These are phyloP conservation scores for Globisporangium irregulare DNA, from an alignment of 352 stramenopile species.

Conservation along the genomic window DNA sequence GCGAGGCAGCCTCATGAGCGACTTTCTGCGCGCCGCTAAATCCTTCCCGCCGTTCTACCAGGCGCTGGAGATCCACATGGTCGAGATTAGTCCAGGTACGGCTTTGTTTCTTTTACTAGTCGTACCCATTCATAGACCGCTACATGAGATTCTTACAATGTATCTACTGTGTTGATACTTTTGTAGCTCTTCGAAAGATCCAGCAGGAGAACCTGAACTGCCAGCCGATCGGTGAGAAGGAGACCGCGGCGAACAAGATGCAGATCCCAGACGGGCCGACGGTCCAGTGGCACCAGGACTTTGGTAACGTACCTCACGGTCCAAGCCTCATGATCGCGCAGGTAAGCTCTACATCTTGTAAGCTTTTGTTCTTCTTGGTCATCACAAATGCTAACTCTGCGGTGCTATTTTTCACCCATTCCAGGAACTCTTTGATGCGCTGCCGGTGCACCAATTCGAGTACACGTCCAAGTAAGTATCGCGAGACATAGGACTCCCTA, in stretches of 20 bases:
- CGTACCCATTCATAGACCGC: no score
- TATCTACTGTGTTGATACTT: no score
- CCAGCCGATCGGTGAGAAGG: constrained; percentile 31
- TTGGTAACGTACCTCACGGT: constrained; percentile 67
- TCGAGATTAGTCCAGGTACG: constrained; percentile 81
- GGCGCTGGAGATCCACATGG: constrained; percentile 86
- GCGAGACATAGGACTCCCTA: no score
- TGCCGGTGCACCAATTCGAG: constrained; percentile 95
- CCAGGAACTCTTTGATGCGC: constrained; percentile 92
- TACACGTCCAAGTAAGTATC: constrained; percentile 68
- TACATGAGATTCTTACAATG: no score
- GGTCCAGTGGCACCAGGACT: constrained; percentile 87
- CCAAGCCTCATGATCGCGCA: constrained; percentile 90
- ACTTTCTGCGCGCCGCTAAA: constrained; percentile 89
- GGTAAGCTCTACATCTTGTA: constrained; percentile 2
- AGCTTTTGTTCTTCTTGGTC: no score
- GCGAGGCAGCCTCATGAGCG: constrained; percentile 91
- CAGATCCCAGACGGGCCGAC: constrained; percentile 46
- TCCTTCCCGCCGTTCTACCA: constrained; percentile 88
- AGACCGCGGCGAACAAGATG: constrained; percentile 39
- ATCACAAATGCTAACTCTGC: neutral
- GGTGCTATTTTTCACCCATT: neutral
- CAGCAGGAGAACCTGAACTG: constrained; percentile 86
- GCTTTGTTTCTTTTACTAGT: no score
- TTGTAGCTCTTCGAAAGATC: constrained; percentile 72